Base-by-base conservation (phyloP, 305 asterid species). In the Andrographis paniculata region DNA sequence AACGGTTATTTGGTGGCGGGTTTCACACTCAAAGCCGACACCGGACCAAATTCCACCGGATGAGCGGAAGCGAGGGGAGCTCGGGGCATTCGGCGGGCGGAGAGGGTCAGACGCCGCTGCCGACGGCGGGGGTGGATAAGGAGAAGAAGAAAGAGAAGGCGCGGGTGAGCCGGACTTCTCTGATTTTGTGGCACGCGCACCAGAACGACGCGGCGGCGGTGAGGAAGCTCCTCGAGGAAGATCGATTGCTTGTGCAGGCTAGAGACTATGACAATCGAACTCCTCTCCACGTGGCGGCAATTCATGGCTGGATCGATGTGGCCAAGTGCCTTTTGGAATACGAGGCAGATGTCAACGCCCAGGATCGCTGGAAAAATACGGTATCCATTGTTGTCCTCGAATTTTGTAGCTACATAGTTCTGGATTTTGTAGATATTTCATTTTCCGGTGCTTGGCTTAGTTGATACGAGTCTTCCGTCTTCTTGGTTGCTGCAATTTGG, bases 301-400 rank as follows among this genome's bases (percentile, higher is more conserved):
- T 92, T 50, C 99, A 81, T 67, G 99, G 97, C 22, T 84, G 77
- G 99, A 76, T 79, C 87, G 95, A 84, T 49, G 86, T 87, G 20
- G 96, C 84, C 14, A 81, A 77, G 71, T 81, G 94, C 63, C 80
- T 92, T 53, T 70, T 92, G 11, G 91, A 81, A 45, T 78, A 55
- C 61, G 66, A 86, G 14, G 97, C 96, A 13, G 95, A 87, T 40
- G 93, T 92, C 86, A 92, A 92, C 82, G 85, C 95, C 14, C 96
- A 66, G 45, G 99, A 92, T 87, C 96, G 99, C 16, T 92, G 99
- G 99, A 87, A 80, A 58, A 92, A 92, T 52, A 92, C 99, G 15
- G 99, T 89, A 60, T 13, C 20, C 37, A 20, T 38, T 21, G 21
- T 18, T 14, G 7, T 67, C 38, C 20, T 23, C 52, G 4, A 17